phyloP scores from a whole-genome alignment of 2,329 filamentous ascomycete species.

The Pseudogymnoascus sp. region DNA sequence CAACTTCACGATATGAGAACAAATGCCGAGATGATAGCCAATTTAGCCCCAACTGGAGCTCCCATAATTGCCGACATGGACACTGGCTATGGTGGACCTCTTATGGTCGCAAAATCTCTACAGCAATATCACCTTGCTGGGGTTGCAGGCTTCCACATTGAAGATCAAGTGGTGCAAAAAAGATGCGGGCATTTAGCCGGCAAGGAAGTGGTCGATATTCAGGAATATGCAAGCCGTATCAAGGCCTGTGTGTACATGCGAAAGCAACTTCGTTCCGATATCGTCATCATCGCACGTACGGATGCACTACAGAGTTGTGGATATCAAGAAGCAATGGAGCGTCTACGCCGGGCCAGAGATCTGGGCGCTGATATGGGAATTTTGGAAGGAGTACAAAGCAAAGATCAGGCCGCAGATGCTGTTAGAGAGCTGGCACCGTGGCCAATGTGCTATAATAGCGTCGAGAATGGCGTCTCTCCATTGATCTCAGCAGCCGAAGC shows the following conservation, averaged over 20 bases:
- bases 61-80: constrained; percentile 43
- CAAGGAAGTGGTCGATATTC: constrained; percentile 51
- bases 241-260: constrained; percentile 45
- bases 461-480: constrained; percentile 47
- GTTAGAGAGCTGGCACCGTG: constrained; percentile 35
- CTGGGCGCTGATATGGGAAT: constrained; percentile 52
- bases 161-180: constrained; percentile 56
- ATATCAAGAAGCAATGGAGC: constrained; percentile 45
- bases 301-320: constrained; percentile 50
- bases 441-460: constrained; percentile 49
- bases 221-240: constrained; percentile 45
- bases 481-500: constrained; percentile 44
- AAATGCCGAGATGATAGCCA: constrained; percentile 45
- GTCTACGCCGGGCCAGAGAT: constrained; percentile 42
- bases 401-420: constrained; percentile 38
- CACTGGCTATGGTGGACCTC: constrained; percentile 43
- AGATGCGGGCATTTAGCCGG: constrained; percentile 56
- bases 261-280: constrained; percentile 41
- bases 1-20: constrained; percentile 43
- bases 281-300: constrained; percentile 57
- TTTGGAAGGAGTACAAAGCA: constrained; percentile 47
- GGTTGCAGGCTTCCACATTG: constrained; percentile 52
- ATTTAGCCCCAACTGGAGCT: constrained; percentile 38
- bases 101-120: constrained; percentile 46
- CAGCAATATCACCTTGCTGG: constrained; percentile 43